Evolutionary conservation across 2,329 filamentous ascomycete species (phyloP).

Genomic region (Laburnicola sp.): DNA sequence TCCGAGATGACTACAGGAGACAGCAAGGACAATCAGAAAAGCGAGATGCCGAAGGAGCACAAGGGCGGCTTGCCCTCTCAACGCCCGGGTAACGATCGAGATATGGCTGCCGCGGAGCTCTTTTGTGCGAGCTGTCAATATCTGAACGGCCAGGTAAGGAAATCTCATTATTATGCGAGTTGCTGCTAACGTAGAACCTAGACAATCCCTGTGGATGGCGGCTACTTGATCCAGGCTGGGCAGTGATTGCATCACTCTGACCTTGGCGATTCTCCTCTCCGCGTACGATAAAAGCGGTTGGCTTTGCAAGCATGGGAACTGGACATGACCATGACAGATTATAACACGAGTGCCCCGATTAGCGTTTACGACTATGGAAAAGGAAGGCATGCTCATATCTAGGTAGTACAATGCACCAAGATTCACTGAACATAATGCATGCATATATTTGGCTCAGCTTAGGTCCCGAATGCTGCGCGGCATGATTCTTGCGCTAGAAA

Average conservation of each 20-base stretch:
- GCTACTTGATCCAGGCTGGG: conserved; percentile 49
- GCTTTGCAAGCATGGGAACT: neutral
- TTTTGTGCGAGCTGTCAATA: conserved; percentile 57
- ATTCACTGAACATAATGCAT: too few species aligned
- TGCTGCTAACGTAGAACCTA: conserved; percentile 5
- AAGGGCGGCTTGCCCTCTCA: conserved; percentile 56
- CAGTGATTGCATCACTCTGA: conserved; percentile 21
- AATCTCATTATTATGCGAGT: neutral
- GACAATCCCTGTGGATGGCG: conserved; percentile 58
- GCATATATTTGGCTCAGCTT: too few species aligned
- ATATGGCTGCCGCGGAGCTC: conserved; percentile 62
- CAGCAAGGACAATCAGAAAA: conserved; percentile 58
- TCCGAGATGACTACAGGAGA: conserved; percentile 61
- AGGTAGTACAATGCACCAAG: too few species aligned
- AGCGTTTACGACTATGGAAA: too few species aligned
- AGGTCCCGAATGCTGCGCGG: too few species aligned
- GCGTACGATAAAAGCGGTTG: neutral
- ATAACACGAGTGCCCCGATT: too few species aligned
- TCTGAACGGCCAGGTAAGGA: conserved; percentile 48
- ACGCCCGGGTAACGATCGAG: conserved; percentile 60
- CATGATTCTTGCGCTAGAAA: too few species aligned
- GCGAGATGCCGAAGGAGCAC: conserved; percentile 56
- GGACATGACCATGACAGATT: too few species aligned
- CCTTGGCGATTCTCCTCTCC: neutral
- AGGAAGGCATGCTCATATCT: too few species aligned